Conservation (phyloP, 2,329 filamentous ascomycete genomes). For the Apiospora malaysiana region DNA sequence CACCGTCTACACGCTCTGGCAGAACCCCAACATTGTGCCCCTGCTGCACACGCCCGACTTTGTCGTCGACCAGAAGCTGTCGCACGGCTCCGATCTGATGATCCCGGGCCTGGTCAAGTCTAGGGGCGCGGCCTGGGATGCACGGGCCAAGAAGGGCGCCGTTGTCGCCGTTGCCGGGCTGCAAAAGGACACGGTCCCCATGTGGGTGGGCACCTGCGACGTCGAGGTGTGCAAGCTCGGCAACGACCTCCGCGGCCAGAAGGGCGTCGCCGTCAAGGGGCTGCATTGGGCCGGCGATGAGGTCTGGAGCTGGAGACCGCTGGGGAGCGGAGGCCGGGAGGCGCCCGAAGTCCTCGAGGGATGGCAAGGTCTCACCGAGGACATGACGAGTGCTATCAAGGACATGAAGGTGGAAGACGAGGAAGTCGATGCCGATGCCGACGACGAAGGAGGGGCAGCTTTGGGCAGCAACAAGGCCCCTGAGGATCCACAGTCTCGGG, state of each 20-base stretch:
- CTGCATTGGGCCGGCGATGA: slow-evolving; percentile 74
- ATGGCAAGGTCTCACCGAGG: slow-evolving; percentile 42
- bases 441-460: slow-evolving; percentile 24
- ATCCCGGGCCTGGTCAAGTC: slow-evolving; percentile 64
- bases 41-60: slow-evolving; percentile 68
- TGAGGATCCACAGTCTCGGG: slow-evolving; percentile 13
- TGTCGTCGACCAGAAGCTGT: slow-evolving; percentile 64
- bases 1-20: slow-evolving; percentile 71
- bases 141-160: slow-evolving; percentile 61
- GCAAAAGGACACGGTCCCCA: slow-evolving; percentile 64
- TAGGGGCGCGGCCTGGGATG: slow-evolving; percentile 66
- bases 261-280: slow-evolving; percentile 68
- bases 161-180: slow-evolving; percentile 68
- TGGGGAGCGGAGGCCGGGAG: slow-evolving; percentile 56
- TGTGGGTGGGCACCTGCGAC: slow-evolving; percentile 65
- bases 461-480: not conserved
- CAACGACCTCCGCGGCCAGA: slow-evolving; percentile 34
- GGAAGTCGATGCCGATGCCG: slow-evolving; percentile 28
- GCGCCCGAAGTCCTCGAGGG: slow-evolving; percentile 60
- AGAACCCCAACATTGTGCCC: slow-evolving; percentile 64
- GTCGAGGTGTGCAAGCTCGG: not conserved
- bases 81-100: slow-evolving; percentile 71
- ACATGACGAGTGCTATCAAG: slow-evolving; percentile 4
- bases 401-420: slow-evolving; percentile 37
- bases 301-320: slow-evolving; percentile 67